Base-by-base conservation (phyloP, 2,329 filamentous ascomycete species). In the Fusarium chlamydosporum region DNA sequence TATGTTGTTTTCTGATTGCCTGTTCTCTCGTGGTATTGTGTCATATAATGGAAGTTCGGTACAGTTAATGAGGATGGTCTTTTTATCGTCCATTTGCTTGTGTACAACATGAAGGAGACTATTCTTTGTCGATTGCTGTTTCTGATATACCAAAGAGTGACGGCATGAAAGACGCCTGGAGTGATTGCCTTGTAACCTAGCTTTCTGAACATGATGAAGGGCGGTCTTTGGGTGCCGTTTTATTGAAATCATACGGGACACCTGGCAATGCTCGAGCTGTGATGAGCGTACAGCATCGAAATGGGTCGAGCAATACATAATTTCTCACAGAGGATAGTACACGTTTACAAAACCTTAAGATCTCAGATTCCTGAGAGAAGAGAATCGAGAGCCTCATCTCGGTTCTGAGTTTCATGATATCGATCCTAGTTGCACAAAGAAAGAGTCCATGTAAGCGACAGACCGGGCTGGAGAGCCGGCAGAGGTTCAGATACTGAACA, bases 211-310 rank as follows among this genome's bases (percentile, higher is more conserved):
- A 55, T 47, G 5, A 37, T 26, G 16, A 18, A 20, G 4, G 42
- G 23, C 31, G 23, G 23, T 37, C 18, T 48, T 37, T 41, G n/a
- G 37, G 29, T 23, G 31, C 26, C 51, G 35, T 48, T 64, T 29
- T 46, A 34, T 51, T 69, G 41, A 53, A 55, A 63, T 9, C 13
- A 56, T 67, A 61, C 56, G 50, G 58, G 50, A 61, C 54, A 42
- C 67, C 67, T 65, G 52, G 31, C 40, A 52, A 55, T 57, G 16
- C 46, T 65, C 26, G 42, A 59, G 42, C 56, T 18, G 41, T 47
- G 41, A 51, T 46, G 26, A 56, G 38, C 31, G 58, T 61, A 55
- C 27, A 43, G 42, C 35, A 59, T 55, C 31, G 35, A 53, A 34
- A 59, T 27, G 33, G 46, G 33, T 29, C 40, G 23, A n/a, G 42